Evolutionary conservation across 371 early-diverging fungal genomes (phyloP).

Genomic region (Rhizopus delemar): DNA sequence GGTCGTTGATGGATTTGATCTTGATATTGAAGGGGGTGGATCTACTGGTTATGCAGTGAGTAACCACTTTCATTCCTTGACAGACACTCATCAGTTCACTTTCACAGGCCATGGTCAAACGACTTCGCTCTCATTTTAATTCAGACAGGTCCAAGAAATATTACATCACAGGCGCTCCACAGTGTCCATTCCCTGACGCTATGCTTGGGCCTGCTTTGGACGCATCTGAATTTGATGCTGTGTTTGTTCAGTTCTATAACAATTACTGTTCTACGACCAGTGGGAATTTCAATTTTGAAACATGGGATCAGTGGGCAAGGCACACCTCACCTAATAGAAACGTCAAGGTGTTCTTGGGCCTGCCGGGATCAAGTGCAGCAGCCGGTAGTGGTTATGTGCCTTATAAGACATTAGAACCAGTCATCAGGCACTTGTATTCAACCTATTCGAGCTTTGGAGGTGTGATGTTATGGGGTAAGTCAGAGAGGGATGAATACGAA

Average conservation of each 20-base stretch:
- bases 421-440: slow-evolving; percentile 30
- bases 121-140: slow-evolving; percentile 48
- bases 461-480: slow-evolving; percentile 65
- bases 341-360: slow-evolving; percentile 60
- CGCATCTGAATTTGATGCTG: slow-evolving; percentile 57
- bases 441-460: slow-evolving; percentile 64
- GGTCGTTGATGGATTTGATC: slow-evolving; percentile 67
- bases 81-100: background rate
- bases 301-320: slow-evolving; percentile 61
- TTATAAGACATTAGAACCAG: slow-evolving; percentile 32
- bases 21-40: slow-evolving; percentile 71
- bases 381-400: slow-evolving; percentile 65
- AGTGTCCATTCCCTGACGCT: slow-evolving; percentile 73
- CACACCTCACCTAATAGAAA: slow-evolving; percentile 57
- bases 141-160: slow-evolving; percentile 29
- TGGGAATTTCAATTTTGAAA: slow-evolving; percentile 62
- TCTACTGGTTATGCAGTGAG: slow-evolving; percentile 50
- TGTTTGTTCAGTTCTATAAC: slow-evolving; percentile 78
- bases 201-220: slow-evolving; percentile 45
- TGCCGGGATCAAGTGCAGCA: slow-evolving; percentile 64
- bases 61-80: background rate
- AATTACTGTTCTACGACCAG: slow-evolving; percentile 61
- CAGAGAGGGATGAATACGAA: slow-evolving; percentile 28
- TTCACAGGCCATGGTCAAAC: slow-evolving; percentile 20
- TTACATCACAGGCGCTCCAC: slow-evolving; percentile 70